Conservation (phyloP, 305 asterid species). For the Fraxinus platypoda region DNA sequence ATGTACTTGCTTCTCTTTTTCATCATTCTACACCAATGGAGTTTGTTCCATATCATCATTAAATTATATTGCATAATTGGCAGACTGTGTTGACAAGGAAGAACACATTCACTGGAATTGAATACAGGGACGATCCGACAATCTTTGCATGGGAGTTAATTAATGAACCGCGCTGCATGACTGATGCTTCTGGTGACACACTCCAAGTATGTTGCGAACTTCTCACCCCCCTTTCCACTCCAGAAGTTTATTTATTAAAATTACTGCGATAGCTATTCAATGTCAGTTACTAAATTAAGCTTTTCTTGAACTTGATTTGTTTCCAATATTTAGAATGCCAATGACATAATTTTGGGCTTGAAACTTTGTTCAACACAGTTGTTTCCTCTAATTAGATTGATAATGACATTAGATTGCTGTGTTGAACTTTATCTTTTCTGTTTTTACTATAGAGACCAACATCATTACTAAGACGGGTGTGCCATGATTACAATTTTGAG, state of each 20-base stretch:
- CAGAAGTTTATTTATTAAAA: not conserved
- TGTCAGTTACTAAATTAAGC: not conserved
- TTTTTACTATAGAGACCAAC: not conserved
- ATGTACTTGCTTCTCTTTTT: not conserved
- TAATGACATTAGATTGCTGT: not conserved
- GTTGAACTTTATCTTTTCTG: not conserved
- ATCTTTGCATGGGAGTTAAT: conserved; percentile 96
- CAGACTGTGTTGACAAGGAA: conserved; percentile 91
- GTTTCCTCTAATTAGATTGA: not conserved
- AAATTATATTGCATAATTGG: conserved; percentile 13
- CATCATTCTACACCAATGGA: not conserved
- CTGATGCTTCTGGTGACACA: conserved; percentile 93
- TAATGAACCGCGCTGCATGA: conserved; percentile 91
- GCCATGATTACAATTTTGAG: not conserved
- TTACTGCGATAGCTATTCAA: not conserved
- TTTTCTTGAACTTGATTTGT: conserved; percentile 5
- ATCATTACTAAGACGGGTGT: not conserved
- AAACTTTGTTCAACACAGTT: not conserved
- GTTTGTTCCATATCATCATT: not conserved
- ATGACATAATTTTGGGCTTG: not conserved
- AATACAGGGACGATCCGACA: conserved; percentile 88
- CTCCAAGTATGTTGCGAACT: conserved; percentile 63
- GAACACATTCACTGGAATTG: conserved; percentile 82
- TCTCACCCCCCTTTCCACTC: conserved; percentile 3
- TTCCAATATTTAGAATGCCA: not conserved